Conservation (phyloP, 2,329 filamentous ascomycete species). For the Trematosphaeria pertusa region DNA sequence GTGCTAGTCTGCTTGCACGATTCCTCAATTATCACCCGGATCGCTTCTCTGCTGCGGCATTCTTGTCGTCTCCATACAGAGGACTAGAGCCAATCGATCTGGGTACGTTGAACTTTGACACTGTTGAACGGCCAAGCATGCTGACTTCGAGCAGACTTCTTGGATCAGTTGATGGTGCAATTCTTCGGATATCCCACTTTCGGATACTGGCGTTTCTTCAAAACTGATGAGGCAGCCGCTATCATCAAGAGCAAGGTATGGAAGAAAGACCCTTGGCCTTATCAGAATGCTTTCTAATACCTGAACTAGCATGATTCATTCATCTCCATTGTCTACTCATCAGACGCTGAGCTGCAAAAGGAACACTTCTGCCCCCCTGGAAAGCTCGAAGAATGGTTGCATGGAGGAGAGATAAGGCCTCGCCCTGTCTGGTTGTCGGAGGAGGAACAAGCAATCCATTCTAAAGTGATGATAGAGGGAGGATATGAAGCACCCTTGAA, state of each 20-base stretch:
- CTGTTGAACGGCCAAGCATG: not conserved
- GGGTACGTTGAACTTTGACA: not conserved
- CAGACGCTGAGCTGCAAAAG: not conserved
- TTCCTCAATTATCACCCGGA: slow-evolving; percentile 1
- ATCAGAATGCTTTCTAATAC: not conserved
- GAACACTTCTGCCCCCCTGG: not conserved
- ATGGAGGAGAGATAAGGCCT: not conserved
- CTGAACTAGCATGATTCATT: not conserved
- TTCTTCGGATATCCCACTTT: not conserved
- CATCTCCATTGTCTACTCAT: not conserved
- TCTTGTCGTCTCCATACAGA: slow-evolving; percentile 9
- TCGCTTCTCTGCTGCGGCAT: slow-evolving; percentile 5
- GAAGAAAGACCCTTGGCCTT: not conserved
- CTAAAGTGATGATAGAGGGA: not conserved
- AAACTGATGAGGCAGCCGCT: not conserved
- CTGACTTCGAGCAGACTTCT: not conserved
- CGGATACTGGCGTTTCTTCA: not conserved
- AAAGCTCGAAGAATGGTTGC: not conserved
- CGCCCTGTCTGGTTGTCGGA: not conserved
- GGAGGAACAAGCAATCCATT: not conserved
- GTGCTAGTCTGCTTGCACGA: not conserved
- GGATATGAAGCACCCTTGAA: not conserved
- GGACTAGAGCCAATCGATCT: not conserved
- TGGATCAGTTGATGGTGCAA: not conserved
- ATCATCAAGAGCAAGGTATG: not conserved